These are phyloP conservation scores for Trichoderma afroharzianum DNA, from an alignment of 2,329 filamentous ascomycete species.

Conservation along the genomic window DNA sequence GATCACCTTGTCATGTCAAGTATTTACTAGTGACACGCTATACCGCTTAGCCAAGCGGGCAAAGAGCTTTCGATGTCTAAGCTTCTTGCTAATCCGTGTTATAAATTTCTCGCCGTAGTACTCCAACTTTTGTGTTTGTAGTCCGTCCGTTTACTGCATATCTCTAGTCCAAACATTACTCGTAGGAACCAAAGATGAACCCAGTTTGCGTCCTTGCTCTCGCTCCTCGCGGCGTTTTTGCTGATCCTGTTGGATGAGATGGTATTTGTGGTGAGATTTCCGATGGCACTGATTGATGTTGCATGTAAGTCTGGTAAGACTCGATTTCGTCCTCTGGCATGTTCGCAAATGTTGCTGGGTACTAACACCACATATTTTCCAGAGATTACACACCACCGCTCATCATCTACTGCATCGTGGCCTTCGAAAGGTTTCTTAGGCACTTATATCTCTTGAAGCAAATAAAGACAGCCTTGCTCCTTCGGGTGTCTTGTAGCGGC, in stretches of 20 bases:
- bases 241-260: too few species aligned
- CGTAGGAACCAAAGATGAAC: background rate
- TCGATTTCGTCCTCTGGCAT: background rate
- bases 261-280: too few species aligned
- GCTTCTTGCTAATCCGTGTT: background rate
- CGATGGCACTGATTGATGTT: background rate
- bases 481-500: background rate
- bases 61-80: background rate
- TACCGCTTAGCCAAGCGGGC: conserved; percentile 20
- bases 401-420: background rate
- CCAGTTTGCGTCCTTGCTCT: too few species aligned
- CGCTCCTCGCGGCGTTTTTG: too few species aligned
- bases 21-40: conserved; percentile 19
- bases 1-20: conserved; percentile 19
- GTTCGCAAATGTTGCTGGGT: background rate
- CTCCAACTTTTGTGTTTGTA: background rate
- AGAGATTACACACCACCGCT: too few species aligned
- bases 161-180: background rate
- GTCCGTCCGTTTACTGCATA: background rate
- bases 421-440: background rate
- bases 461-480: background rate
- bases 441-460: background rate
- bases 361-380: background rate
- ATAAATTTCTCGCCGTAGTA: background rate
- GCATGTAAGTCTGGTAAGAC: background rate